Evolutionary conservation across 2,329 filamentous ascomycete genomes (phyloP).

Genomic region (Pseudogymnoascus sp.): DNA sequence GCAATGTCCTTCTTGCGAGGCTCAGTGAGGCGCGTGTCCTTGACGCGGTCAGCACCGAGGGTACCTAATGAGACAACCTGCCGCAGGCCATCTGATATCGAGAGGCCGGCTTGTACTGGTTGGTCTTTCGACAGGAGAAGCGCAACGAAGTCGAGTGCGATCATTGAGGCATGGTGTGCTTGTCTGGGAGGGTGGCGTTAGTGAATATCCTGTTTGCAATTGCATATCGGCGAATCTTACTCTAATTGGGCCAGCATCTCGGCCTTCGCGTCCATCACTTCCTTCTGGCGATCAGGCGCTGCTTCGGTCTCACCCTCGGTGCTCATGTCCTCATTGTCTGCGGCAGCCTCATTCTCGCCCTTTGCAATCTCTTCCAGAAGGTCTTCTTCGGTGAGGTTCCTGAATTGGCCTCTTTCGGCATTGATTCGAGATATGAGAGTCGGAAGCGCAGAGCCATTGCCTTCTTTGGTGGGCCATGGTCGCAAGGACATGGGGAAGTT

Average conservation of each 20-base stretch:
- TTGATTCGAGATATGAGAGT: conserved; percentile 76
- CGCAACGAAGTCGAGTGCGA: conserved; percentile 76
- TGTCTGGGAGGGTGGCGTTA: conserved; percentile 27
- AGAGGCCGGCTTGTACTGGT: conserved; percentile 61
- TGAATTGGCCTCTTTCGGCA: conserved; percentile 72
- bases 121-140: conserved; percentile 75
- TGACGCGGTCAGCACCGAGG: conserved; percentile 60
- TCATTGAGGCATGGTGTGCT: conserved; percentile 54
- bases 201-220: not conserved
- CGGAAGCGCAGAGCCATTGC: conserved; percentile 55
- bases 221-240: conserved; percentile 33
- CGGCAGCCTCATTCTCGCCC: conserved; percentile 33
- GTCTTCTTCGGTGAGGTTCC: conserved; percentile 67
- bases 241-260: conserved; percentile 54
- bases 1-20: conserved; percentile 50
- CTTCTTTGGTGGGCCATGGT: conserved; percentile 53
- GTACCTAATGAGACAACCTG: conserved; percentile 68
- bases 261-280: conserved; percentile 41
- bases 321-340: conserved; percentile 37
- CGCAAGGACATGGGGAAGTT: conserved; percentile 53
- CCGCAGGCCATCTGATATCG: conserved; percentile 65
- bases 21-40: conserved; percentile 52
- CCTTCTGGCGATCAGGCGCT: conserved; percentile 30
- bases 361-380: conserved; percentile 61
- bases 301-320: conserved; percentile 44